Evolutionary conservation across 2,329 filamentous ascomycete species (phyloP), one percentile per base, ranked within the genome.

Genomic region (Penicillium sp.): DNA sequence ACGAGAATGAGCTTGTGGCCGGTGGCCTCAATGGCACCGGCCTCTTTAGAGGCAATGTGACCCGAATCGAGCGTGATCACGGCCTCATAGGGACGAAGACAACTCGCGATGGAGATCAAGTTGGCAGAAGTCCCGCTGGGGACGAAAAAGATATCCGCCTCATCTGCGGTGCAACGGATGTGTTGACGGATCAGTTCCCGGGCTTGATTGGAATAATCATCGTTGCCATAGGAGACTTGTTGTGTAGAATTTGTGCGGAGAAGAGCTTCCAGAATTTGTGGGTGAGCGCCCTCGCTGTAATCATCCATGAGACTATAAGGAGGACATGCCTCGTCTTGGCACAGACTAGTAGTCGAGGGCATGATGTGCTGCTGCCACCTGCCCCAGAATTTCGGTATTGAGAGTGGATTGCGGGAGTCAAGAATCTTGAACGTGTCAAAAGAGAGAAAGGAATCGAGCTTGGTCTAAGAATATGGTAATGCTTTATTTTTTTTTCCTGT

Each of bases 1-100:
- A 76, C 75, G 1, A 71, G 68, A 56, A 78, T 78, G 35, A 77
- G 75, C 50, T 78, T 78, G 61, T 78, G 76, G 0, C 75, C 75
- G 5, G 70, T 73, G 1, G 75, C 74, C 50, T 78, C 75, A 4
- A 78, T 73, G 0, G 76, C 76, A 1, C 76, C 75, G 0, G 75
- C 75, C 54, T 78, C 75, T 26, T 75, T 68, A 7, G 67, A 70
- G 4, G 76, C 72, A 29, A 78, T 77, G 40, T 78, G 75, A 0
- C 76, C 75, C 0, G 75, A 71, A 25, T 72, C 71, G 1, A 75
- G 68, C 3, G 75, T 73, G n/a, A 78, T 71, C 13, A 78, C 75
- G 1, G 75, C 75, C 48, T 78, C 76, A 45, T 76, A 75, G 0
- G 75, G 73, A 0, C 74, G 69, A 5, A 78, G 62, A 35, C 75